Evolutionary conservation across 2,329 filamentous ascomycete genomes (phyloP).

Genomic region (Fusarium camptoceras): DNA sequence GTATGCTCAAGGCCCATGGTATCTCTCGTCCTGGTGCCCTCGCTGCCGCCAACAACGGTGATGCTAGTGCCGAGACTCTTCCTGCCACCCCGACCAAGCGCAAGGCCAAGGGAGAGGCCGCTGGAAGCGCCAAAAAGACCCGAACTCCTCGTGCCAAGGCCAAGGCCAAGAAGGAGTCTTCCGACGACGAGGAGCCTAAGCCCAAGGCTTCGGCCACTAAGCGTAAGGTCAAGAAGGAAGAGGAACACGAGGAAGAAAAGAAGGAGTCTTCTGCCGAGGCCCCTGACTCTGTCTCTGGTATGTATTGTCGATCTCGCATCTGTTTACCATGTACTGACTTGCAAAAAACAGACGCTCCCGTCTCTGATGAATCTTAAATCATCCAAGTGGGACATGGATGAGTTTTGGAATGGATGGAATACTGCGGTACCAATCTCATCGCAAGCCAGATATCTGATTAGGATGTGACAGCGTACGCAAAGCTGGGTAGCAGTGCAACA

Average conservation of each 20-base stretch:
- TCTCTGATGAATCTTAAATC: conserved; percentile 28
- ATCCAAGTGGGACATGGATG: neutral
- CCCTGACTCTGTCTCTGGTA: conserved; percentile 39
- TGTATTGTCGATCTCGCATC: neutral
- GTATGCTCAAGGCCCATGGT: conserved; percentile 70
- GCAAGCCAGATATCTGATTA: conserved; percentile 34
- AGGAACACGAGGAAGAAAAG: conserved; percentile 41
- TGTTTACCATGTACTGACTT: conserved; percentile 1
- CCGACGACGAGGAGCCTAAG: conserved; percentile 39
- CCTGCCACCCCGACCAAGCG: conserved; percentile 47
- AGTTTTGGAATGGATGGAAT: neutral
- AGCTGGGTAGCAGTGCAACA: conserved; percentile 28
- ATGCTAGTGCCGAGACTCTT: conserved; percentile 1
- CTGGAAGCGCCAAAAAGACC: conserved; percentile 44
- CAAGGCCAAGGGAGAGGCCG: conserved; percentile 42
- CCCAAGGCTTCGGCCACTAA: conserved; percentile 6
- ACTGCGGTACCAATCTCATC: conserved; percentile 15
- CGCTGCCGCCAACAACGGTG: neutral
- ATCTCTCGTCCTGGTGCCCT: conserved; percentile 51
- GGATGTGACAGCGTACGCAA: conserved; percentile 15
- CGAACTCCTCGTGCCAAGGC: conserved; percentile 39
- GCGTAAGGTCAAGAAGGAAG: conserved; percentile 40
- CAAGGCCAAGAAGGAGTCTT: conserved; percentile 45
- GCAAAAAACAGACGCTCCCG: conserved; percentile 24
- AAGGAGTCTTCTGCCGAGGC: conserved; percentile 10